phyloP scores from a whole-genome alignment of 2,329 filamentous ascomycete genomes.

The Albifimbria verrucaria region DNA sequence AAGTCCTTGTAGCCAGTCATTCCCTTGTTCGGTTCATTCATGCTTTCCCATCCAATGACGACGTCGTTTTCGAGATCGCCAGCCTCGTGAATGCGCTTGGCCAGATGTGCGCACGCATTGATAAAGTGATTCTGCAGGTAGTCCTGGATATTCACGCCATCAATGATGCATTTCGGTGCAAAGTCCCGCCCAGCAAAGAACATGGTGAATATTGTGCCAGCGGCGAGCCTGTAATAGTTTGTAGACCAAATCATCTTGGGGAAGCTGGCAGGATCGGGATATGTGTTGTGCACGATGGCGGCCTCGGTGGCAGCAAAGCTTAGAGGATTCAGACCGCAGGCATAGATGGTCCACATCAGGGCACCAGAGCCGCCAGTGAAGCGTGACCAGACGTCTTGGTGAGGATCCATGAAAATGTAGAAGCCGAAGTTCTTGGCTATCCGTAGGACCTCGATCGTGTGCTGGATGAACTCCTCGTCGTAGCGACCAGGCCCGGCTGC shows the following conservation, averaged over 20 bases:
- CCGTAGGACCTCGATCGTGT: constrained; percentile 81
- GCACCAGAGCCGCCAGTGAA: constrained; percentile 93
- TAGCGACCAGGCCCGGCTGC: constrained; percentile 86
- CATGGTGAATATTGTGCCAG: constrained; percentile 87
- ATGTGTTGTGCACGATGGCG: constrained; percentile 92
- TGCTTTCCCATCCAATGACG: constrained; percentile 91
- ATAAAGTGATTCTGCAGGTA: constrained; percentile 88
- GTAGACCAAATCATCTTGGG: constrained; percentile 99
- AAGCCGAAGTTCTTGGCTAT: constrained; percentile 88
- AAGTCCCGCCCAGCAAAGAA: constrained; percentile 92
- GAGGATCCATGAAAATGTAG: constrained; percentile 97
- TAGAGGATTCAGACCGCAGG: constrained; percentile 83
- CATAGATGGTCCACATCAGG: constrained; percentile 96
- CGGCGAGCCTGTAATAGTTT: constrained; percentile 86
- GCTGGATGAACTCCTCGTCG: constrained; percentile 88
- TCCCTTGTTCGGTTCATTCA: constrained; percentile 93
- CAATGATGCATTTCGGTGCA: constrained; percentile 91
- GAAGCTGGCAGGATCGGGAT: constrained; percentile 76
- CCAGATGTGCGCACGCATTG: constrained; percentile 74
- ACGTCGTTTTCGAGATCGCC: constrained; percentile 83
- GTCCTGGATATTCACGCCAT: constrained; percentile 94
- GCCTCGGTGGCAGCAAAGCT: constrained; percentile 85
- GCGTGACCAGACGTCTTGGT: constrained; percentile 98
- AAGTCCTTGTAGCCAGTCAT: constrained; percentile 82
- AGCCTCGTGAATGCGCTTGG: constrained; percentile 80